Percentiles rank a stretch among this genome's conserved stretches.
phyloP scores from a whole-genome alignment of 2,329 filamentous ascomycete species.

The Colletotrichum coccodes region DNA sequence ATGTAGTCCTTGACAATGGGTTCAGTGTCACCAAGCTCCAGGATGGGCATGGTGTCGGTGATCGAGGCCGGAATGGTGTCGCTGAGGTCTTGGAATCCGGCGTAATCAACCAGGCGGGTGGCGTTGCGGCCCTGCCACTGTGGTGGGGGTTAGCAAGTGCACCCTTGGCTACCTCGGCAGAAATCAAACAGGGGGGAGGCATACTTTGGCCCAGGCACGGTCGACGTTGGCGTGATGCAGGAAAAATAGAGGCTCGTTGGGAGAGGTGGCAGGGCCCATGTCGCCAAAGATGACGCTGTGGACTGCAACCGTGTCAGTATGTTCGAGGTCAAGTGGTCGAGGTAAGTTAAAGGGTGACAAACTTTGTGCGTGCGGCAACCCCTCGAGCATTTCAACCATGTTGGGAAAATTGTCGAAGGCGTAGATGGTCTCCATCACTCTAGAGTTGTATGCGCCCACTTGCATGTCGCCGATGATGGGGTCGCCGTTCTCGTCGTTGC shows the following conservation, averaged over 20 bases:
- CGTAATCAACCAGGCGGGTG: constrained; percentile 32
- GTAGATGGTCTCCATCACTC: constrained; percentile 32
- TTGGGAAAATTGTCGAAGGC: constrained; percentile 27
- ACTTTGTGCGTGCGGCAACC: constrained; percentile 34
- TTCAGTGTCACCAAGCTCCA: constrained; percentile 26
- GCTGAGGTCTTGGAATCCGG: constrained; percentile 26
- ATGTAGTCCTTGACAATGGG: constrained; percentile 35
- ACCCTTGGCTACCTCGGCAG: background rate
- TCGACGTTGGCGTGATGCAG: constrained; percentile 43
- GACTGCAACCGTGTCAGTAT: constrained; percentile 7
- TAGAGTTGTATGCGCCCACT: constrained; percentile 24
- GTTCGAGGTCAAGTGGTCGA: background rate
- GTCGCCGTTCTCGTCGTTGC: constrained; percentile 28
- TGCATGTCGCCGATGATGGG: constrained; percentile 36
- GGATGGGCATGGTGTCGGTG: constrained; percentile 30
- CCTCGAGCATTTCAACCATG: constrained; percentile 33
- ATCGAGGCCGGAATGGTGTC: constrained; percentile 15
- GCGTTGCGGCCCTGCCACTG: constrained; percentile 36
- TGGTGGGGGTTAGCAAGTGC: background rate
- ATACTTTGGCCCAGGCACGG: constrained; percentile 37
- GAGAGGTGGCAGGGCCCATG: constrained; percentile 39
- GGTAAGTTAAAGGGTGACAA: background rate
- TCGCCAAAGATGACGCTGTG: constrained; percentile 37
- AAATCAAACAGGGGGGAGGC: background rate
- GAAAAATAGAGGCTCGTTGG: constrained; percentile 42